Base-by-base conservation (phyloP, 1,139 yeast species). In the Candida pseudocylindracea region DNA sequence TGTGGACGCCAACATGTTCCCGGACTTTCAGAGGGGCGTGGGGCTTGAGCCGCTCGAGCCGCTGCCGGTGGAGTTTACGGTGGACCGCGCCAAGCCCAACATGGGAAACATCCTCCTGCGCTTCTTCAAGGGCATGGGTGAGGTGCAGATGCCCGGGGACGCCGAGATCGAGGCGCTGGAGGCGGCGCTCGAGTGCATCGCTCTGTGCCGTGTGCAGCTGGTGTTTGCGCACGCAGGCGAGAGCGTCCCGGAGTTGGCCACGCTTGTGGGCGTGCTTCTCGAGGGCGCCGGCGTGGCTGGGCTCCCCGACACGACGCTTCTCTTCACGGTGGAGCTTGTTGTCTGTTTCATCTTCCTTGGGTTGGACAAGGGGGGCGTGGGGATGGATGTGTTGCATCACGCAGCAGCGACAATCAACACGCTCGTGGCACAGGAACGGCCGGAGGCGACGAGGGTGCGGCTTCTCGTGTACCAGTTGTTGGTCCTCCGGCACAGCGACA, bases 11-110 rank as follows among this genome's bases (percentile, higher is more conserved):
- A 75, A 78, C 38, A 49, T 72, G 31, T 74, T 74, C 44, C 54
- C 58, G 7, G 75, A 69, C 32, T 68, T 76, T 43, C 91, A 79
- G 43, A 59, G 55, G 36, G 57, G 55, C 37, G 49, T 71, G 33
- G 56, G 58, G 26, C 48, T 78, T 33, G 60, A 59, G 2, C 55
- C 60, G 10, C 53, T 83, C 33, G 65, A 75, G 1, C 63, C 60
- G 37, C 75, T 81, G 3, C 60, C 63, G 36, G 80, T 93, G 0
- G 69, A 70, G 29, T 67, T 67, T 41, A 61, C 70, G 6, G 64
- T 80, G 30, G 68, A 68, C 36, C 65, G 79, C 40, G 54, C 68
- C 0, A 70, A 69, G 36, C 20, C 20, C 20, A 13, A 26, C 8
- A 25, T 20, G 10, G 29, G n/a, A 12, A 27, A 12, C 10, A 12